phyloP scores from a whole-genome alignment of 768 basidiomycete genomes.

The Trametes cingulata region DNA sequence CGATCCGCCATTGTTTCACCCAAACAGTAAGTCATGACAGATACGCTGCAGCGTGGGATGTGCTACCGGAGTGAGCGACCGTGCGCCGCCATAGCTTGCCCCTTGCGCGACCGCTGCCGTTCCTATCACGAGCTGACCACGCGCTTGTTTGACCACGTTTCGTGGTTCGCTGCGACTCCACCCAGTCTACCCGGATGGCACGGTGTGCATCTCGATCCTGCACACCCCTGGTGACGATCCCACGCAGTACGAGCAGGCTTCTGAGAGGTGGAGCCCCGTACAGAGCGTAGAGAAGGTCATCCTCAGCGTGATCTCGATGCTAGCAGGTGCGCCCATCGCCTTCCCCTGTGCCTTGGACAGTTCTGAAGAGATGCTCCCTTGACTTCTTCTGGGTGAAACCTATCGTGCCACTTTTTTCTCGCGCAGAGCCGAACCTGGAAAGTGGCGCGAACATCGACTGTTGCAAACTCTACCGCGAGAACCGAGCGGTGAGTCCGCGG shows the following conservation, averaged over 20 bases:
- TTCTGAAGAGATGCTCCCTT: not conserved
- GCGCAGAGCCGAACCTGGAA: slow-evolving; percentile 91
- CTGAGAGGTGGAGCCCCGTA: slow-evolving; percentile 98
- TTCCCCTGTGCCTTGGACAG: not conserved
- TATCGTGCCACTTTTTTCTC: not conserved
- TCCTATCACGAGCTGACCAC: not conserved
- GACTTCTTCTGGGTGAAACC: not conserved
- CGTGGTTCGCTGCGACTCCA: not conserved
- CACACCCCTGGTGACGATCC: slow-evolving; percentile 94
- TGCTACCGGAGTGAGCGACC: not conserved
- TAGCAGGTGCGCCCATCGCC: slow-evolving; percentile 65
- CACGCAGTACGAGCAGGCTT: slow-evolving; percentile 91
- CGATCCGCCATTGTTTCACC: slow-evolving; percentile 95
- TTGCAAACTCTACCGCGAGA: slow-evolving; percentile 94
- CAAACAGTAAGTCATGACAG: slow-evolving; percentile 72
- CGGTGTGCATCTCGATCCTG: slow-evolving; percentile 96
- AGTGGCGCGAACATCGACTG: slow-evolving; percentile 97
- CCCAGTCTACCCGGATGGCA: slow-evolving; percentile 92
- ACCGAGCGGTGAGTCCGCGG: slow-evolving; percentile 50
- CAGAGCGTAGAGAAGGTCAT: slow-evolving; percentile 98
- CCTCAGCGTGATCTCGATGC: slow-evolving; percentile 94
- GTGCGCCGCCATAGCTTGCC: not conserved
- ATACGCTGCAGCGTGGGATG: not conserved
- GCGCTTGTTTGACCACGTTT: not conserved
- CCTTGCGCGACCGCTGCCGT: not conserved